Percentiles rank a stretch among this genome's conserved stretches.
Conservation (phyloP, 169 alveolate species). For the Pseudocohnilembus persalinus region DNA sequence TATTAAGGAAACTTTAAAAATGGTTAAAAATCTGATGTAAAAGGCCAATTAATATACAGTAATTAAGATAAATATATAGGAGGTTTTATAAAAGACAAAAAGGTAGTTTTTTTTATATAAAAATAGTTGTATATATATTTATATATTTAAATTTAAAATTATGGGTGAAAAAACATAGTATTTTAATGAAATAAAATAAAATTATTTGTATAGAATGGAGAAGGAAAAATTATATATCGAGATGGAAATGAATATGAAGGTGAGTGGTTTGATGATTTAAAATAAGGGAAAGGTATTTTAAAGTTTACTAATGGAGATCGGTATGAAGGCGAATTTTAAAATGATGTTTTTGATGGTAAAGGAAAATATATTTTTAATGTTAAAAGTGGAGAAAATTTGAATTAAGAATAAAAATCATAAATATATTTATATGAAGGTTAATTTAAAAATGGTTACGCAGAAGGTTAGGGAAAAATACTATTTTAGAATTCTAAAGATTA, state of each 20-base stretch:
- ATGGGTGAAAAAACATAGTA: no score
- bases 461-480: neutral
- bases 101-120: no score
- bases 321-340: constrained; percentile 30
- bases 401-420: neutral
- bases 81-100: no score
- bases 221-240: no score
- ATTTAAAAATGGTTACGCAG: constrained; percentile 1
- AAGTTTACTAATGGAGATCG: constrained; percentile 5
- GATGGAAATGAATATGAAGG: neutral
- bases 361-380: constrained; percentile 10
- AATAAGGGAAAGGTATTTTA: constrained; percentile 32
- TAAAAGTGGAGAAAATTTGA: constrained; percentile 1
- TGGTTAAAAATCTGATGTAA: constrained; percentile 5
- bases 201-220: constrained; percentile 24
- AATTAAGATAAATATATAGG: neutral
- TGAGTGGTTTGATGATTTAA: neutral
- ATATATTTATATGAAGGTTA: constrained; percentile 12
- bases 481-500: neutral
- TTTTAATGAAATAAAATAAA: no score
- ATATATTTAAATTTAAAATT: no score
- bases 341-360: constrained; percentile 14
- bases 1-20: constrained; percentile 7
- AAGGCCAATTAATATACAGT: neutral
- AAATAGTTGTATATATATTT: no score